phyloP scores from a whole-genome alignment of 2,329 filamentous ascomycete species.

The Colletotrichum cordylinicola region DNA sequence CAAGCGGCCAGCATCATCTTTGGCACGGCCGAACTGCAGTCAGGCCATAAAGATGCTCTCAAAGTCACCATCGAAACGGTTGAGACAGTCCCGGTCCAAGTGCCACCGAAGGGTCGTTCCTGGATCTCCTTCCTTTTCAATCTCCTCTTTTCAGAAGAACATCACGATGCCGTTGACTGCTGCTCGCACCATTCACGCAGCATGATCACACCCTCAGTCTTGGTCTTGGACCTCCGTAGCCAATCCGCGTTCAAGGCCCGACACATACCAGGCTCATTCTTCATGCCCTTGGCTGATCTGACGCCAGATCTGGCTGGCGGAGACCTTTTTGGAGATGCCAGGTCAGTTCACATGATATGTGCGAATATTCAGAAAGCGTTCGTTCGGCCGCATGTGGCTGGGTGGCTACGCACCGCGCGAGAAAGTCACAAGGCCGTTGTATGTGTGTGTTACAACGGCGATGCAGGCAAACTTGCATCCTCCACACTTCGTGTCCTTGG shows the following conservation, averaged over 20 bases:
- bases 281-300: neutral
- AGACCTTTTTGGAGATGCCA: slow-evolving; percentile 10
- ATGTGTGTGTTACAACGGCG: slow-evolving; percentile 3
- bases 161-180: rapidly evolving
- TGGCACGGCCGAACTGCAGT: neutral
- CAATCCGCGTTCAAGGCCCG: neutral
- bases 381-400: neutral
- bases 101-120: neutral
- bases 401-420: neutral
- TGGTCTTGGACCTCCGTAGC: neutral
- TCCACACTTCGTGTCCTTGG: neutral
- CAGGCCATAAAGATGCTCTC: neutral
- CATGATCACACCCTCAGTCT: neutral
- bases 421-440: neutral
- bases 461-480: neutral
- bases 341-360: slow-evolving; percentile 3
- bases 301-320: neutral
- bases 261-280: slow-evolving; percentile 9
- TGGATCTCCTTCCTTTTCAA: neutral
- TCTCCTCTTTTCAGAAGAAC: neutral
- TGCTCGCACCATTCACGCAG: neutral
- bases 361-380: neutral
- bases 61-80: neutral
- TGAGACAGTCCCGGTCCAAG: neutral
- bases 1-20: slow-evolving; percentile 22